Conservation (phyloP, 192 early-diverging fungal species). For the Rhizophagus sp. region DNA sequence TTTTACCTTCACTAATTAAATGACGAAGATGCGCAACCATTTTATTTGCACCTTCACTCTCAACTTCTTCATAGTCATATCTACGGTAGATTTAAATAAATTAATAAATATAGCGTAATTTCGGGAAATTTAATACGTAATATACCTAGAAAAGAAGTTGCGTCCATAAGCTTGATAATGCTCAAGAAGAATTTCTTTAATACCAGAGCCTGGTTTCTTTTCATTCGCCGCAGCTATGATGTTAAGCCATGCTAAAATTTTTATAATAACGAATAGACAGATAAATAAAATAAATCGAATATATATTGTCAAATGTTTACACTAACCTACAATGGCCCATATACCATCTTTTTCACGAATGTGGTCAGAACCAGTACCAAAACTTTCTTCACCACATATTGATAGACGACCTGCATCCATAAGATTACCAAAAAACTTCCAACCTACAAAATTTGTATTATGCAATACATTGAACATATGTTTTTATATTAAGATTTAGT, state of each 20-base stretch:
- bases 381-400: conserved; percentile 97
- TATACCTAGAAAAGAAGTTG: conserved; percentile 89
- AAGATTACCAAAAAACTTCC: conserved; percentile 98
- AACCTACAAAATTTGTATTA: conserved; percentile 37
- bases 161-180: conserved; percentile 88
- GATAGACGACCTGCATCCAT: conserved; percentile 95
- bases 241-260: conserved; percentile 82
- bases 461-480: background rate
- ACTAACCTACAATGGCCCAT: conserved; percentile 87
- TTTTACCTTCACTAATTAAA: conserved; percentile 44
- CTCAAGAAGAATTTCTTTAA: conserved; percentile 78
- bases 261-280: too few species aligned
- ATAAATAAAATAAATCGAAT: too few species aligned
- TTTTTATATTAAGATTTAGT: background rate
- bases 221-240: conserved; percentile 81
- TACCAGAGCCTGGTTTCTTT: conserved; percentile 51
- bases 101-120: background rate
- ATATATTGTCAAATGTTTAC: background rate
- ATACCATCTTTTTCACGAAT: conserved; percentile 99
- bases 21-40: conserved; percentile 76
- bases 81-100: conserved; percentile 37
- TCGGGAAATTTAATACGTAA: background rate
- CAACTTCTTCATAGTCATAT: conserved; percentile 98
- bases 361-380: conserved; percentile 98
- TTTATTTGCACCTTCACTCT: conserved; percentile 69